These are phyloP conservation scores for Helicosporidium sp. DNA, from an alignment of 139 green algal species.

Conservation along the genomic window DNA sequence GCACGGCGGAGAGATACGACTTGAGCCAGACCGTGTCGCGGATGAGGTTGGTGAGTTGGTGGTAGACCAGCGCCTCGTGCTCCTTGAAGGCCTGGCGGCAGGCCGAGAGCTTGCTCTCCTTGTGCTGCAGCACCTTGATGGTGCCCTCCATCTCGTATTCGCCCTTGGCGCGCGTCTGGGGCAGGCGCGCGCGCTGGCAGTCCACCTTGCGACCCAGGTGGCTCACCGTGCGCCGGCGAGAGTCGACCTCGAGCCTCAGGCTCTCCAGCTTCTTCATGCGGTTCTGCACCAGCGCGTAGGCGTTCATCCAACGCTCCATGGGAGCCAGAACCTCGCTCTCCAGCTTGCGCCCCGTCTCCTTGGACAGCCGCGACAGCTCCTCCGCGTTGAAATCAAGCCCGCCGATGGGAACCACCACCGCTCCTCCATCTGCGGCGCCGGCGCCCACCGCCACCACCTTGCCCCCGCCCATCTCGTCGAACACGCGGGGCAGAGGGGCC, in stretches of 20 bases:
- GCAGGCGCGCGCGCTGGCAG: conserved; percentile 21
- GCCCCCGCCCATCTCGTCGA: conserved; percentile 47
- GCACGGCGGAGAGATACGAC: conserved; percentile 45
- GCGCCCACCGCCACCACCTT: conserved; percentile 33
- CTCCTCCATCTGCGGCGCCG: neutral
- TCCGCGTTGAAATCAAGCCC: conserved; percentile 44
- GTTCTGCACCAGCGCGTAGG: conserved; percentile 32
- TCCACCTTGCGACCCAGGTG: conserved; percentile 26
- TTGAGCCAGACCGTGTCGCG: conserved; percentile 62
- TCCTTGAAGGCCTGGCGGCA: conserved; percentile 49
- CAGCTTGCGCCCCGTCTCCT: conserved; percentile 41
- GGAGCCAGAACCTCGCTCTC: conserved; percentile 60
- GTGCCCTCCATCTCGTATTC: conserved; percentile 52
- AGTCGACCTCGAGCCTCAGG: conserved; percentile 67
- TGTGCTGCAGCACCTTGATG: conserved; percentile 44
- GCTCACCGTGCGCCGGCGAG: conserved; percentile 51
- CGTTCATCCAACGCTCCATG: conserved; percentile 51
- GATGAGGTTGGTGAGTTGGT: conserved; percentile 61
- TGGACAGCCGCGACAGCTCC: conserved; percentile 32
- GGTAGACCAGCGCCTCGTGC: conserved; percentile 59
- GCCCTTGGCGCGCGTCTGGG: conserved; percentile 29
- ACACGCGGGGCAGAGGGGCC: conserved; percentile 48
- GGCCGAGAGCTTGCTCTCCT: conserved; percentile 55
- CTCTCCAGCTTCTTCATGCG: conserved; percentile 57
- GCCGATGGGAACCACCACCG: conserved; percentile 30